Evolutionary conservation across 2,329 filamentous ascomycete genomes (phyloP), one percentile per base, ranked within the genome.

Genomic region (Pseudocercospora crystallina): DNA sequence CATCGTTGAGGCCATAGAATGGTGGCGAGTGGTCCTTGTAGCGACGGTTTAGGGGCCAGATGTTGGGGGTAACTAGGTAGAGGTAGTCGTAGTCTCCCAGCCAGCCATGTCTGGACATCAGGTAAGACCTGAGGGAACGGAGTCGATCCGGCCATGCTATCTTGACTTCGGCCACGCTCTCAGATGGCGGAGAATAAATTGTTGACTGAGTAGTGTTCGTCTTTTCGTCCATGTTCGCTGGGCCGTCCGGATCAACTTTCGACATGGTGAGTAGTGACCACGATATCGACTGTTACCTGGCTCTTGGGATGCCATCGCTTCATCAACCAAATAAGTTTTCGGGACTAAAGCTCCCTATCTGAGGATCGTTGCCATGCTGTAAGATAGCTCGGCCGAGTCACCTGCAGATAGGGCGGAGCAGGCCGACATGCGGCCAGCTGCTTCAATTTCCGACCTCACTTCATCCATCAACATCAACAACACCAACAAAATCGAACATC

Each of bases 11-110:
- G 32, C 44, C 37, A 15, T 47, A 52, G 33, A 52, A 52, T 3
- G 49, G 49, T 31, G 39, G 37, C 8, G 30, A 32, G 4, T 37
- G 37, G 33, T 52, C 12, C 34, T 43, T 36, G 37, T 47, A 48
- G n/a, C 26, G 35, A 5, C 32, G 36, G 32, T 52, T 52, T 14
- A 52, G 35, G 7, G 49, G 49, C 36, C 36, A 43, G 43, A 52
- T 52, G 31, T 47, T 52, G 20, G 49, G 49, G 12, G 49, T 52
- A 9, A 52, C 36, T n/a, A 52, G 49, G 43, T 52, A 52, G 26
- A 41, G 20, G 34, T 52, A 52, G 37, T 52, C 43, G 44, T 52
- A 52, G 31, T 43, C 43, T 29, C 49, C 49, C 1, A 52, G 29
- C 43, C 36, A 48, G 36, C 13, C 49, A 10, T 52, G 36, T 26